Evolutionary conservation across 192 early-diverging fungal genomes (phyloP).

Genomic region (Coemansia sp.): DNA sequence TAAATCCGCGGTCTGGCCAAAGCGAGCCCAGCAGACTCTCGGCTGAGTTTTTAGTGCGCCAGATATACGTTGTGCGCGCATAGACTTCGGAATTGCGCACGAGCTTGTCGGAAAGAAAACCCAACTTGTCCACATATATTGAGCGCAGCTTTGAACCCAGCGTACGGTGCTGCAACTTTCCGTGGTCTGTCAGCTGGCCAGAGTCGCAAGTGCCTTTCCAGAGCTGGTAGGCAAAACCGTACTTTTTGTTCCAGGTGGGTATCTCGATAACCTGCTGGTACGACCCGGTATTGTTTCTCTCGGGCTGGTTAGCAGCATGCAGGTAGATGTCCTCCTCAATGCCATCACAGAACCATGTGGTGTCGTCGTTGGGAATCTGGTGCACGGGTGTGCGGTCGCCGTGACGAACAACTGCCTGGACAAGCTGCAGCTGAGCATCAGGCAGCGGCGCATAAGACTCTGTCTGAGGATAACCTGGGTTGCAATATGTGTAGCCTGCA

Average conservation of each 20-base stretch:
- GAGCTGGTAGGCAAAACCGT: conserved; percentile 34
- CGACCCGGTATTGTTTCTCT: conserved; percentile 36
- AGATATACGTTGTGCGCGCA: conserved; percentile 57
- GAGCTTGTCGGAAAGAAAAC: conserved; percentile 38
- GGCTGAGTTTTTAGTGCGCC: conserved; percentile 59
- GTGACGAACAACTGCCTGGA: conserved; percentile 59
- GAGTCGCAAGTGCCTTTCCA: conserved; percentile 52
- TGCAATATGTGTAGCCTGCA: conserved; percentile 37
- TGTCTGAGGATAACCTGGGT: conserved; percentile 25
- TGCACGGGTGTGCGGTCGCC: conserved; percentile 54
- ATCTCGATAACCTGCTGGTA: conserved; percentile 43
- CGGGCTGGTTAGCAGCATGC: conserved; percentile 20
- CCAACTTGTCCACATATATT: conserved; percentile 55
- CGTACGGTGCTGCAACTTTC: conserved; percentile 50
- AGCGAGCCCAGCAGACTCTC: conserved; percentile 50
- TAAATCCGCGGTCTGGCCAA: conserved; percentile 41
- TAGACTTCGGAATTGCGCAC: conserved; percentile 50
- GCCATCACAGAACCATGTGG: conserved; percentile 39
- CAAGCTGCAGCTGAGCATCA: conserved; percentile 51
- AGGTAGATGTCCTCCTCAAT: conserved; percentile 34
- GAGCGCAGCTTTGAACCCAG: conserved; percentile 47
- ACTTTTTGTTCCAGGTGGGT: conserved; percentile 38
- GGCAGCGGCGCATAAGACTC: conserved; percentile 26
- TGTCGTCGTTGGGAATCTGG: conserved; percentile 35
- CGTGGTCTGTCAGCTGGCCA: conserved; percentile 62